Base-by-base conservation (phyloP, 768 basidiomycete species). In the Amanita rimosa region DNA sequence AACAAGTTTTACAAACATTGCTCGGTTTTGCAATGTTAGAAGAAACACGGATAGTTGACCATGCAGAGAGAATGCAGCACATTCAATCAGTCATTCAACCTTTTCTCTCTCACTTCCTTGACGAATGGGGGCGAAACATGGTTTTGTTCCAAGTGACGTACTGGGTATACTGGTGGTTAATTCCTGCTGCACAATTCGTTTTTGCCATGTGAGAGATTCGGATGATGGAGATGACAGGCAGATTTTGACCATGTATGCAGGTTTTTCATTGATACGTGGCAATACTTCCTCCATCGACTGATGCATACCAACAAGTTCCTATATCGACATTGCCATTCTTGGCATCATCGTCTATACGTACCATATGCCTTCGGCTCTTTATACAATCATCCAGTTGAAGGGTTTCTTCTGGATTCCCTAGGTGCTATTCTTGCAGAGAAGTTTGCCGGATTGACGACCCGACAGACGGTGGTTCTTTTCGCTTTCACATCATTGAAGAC, bases 301-400 rank as follows among this genome's bases (percentile, higher is more conserved):
- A 90, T 96, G 84, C 96, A 98, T 67, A 67, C 78, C 57, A 90
- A 89, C 71, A 86, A 81, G 55, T 97, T 78, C 65, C 73, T 98
- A 27, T 99, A 95, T 70, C 86, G 81, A 55, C 80, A 88, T 46
- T 73, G 97, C 54, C 96, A 99, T 64, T 91, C 90, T 0, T 83
- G 85, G 65, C 96, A 99, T 64, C 96, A 99, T 63, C 76, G 92
- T 7, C 80, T 99, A 6, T 95, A 98, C 62, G 92, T 95, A 6
- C 94, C 96, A 1, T 98, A 96, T 60, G 91, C 96, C 0, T 99
- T 86, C 58, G 96, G 96, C 14, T 86, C 96, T 16, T 71, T 98
- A 4, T 99, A 99, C 73, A 99, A 98, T 64, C 95, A 98, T 62
- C 94, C 94, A 0, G 57, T 98, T 31, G 96, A 99, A 61, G 96